Conservation (phyloP, 805 yeast species). For the Yarrowia deformans region DNA sequence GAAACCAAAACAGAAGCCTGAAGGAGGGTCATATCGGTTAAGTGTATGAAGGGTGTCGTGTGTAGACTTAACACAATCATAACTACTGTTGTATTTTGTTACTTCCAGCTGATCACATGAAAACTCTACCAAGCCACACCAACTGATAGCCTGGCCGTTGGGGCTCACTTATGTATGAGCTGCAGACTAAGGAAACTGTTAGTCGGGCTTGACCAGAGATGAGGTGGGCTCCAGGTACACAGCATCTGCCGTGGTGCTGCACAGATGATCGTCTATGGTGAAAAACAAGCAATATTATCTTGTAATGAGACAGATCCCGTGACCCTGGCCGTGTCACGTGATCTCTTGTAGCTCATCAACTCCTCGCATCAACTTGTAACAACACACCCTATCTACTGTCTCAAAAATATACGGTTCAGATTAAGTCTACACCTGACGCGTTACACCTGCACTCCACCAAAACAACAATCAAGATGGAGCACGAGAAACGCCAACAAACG, state of each 20-base stretch:
- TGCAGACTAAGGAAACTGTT: neutral
- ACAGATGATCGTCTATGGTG: too few species aligned
- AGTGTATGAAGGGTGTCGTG: too few species aligned
- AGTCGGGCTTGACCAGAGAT: neutral
- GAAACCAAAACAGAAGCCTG: neutral
- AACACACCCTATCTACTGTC: neutral
- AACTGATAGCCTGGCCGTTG: neutral
- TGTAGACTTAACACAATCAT: too few species aligned
- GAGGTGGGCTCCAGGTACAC: slow-evolving; percentile 11
- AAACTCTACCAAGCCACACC: too few species aligned
- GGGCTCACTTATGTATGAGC: neutral
- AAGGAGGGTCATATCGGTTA: too few species aligned
- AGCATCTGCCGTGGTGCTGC: too few species aligned
- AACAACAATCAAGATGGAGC: slow-evolving; percentile 23
- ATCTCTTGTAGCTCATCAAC: neutral
- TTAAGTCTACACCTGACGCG: slow-evolving; percentile 29
- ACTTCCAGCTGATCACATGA: too few species aligned
- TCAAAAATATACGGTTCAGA: slow-evolving; percentile 20
- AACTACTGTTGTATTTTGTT: too few species aligned
- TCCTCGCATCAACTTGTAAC: neutral
- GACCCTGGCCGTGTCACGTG: neutral
- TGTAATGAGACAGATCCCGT: too few species aligned
- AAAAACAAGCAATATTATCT: too few species aligned
- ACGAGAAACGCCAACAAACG: slow-evolving; percentile 1
- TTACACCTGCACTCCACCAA: slow-evolving; percentile 35